Evolutionary conservation across 495 filamentous ascomycete species (phyloP), one percentile per base, ranked within the genome.

Genomic region (Trichoderma reesei): DNA sequence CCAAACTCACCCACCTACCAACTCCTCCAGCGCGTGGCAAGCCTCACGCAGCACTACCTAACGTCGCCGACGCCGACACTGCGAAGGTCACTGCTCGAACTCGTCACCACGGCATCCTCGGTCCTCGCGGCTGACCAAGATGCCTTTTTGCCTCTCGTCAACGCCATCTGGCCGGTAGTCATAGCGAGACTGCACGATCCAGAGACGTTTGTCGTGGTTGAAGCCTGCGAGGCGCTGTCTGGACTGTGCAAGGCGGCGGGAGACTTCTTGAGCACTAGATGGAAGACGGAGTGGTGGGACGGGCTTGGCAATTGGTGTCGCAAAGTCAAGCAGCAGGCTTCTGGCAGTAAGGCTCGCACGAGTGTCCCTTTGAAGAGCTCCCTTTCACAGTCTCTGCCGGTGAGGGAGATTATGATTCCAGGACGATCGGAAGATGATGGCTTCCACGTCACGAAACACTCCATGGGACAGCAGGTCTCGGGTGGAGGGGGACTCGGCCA

Each of bases 141-240:
- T 60, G 84, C 83, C 13, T 96, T 96, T 71, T 79, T 98, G 1
- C 94, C 94, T 0, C 79, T 97, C 3, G 86, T 97, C 59, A 91
- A 96, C 71, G 88, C 89, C 4, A 75, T 97, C 33, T 98, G 92
- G 91, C 90, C 92, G 0, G 84, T 90, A 5, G 76, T 96, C 10
- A 74, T 89, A 0, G 74, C 82, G 5, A 82, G 90, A 41, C 79
- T 97, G 6, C 81, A 88, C 65, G 89, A 95, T 70, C 74, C 82
- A 34, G 91, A 96, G 72, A 79, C 83, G 0, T 91, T 86, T 67
- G 87, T 96, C n/a, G 83, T 81, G 1, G 79, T 86, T 10, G 80
- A 85, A 3, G 88, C 91, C 33, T 83, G 87, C 44, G 80, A 85
- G 31, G 81, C 87, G 3, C 74, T 96, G 5, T 79, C 79, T 46